A percentile compares a stretch with the other conserved stretches of the same genome.
These are phyloP conservation scores for Quercus rubra DNA, from an alignment of 306 rosid genomes.

Conservation along the genomic window DNA sequence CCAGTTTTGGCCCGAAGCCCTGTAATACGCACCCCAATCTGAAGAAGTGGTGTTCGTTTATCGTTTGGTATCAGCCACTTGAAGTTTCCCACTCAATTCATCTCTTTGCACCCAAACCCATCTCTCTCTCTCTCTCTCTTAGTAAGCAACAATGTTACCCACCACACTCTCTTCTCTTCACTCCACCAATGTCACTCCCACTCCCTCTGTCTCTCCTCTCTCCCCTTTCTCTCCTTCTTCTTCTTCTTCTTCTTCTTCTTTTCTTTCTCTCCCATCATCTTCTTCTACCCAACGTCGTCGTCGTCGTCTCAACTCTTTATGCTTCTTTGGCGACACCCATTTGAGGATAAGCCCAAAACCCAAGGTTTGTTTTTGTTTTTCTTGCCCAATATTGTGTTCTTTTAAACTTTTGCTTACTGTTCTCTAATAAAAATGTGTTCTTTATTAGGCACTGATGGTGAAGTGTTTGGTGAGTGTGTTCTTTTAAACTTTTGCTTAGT, in stretches of 20 bases:
- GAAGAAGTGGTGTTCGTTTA: background rate
- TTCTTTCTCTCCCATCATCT: slow-evolving; percentile 16
- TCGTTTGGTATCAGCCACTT: background rate
- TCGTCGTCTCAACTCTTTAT: slow-evolving; percentile 39
- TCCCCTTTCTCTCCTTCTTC: slow-evolving; percentile 26
- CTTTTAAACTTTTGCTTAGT: background rate
- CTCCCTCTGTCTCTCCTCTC: slow-evolving; percentile 27
- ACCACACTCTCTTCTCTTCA: slow-evolving; percentile 41
- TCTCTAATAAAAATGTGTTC: background rate
- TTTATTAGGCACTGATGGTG: slow-evolving; percentile 47
- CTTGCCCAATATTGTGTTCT: background rate
- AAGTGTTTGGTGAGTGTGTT: slow-evolving; percentile 15
- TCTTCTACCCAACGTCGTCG: slow-evolving; percentile 31
- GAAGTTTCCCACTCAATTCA: background rate
- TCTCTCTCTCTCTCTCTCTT: slow-evolving; percentile 15
- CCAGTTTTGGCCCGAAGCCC: no score
- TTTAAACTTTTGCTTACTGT: background rate
- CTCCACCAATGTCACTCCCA: slow-evolving; percentile 29
- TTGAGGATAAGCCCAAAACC: slow-evolving; percentile 31
- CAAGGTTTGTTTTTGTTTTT: slow-evolving; percentile 32
- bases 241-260: slow-evolving; percentile 5
- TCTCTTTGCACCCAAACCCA: background rate
- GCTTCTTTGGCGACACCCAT: slow-evolving; percentile 17
- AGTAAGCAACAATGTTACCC: slow-evolving; percentile 41
- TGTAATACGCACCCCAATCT: no score